A percentile compares a stretch with the other conserved stretches of the same genome.
phyloP scores from a whole-genome alignment of 495 filamentous ascomycete species.

The Penicillium samsonianum region DNA sequence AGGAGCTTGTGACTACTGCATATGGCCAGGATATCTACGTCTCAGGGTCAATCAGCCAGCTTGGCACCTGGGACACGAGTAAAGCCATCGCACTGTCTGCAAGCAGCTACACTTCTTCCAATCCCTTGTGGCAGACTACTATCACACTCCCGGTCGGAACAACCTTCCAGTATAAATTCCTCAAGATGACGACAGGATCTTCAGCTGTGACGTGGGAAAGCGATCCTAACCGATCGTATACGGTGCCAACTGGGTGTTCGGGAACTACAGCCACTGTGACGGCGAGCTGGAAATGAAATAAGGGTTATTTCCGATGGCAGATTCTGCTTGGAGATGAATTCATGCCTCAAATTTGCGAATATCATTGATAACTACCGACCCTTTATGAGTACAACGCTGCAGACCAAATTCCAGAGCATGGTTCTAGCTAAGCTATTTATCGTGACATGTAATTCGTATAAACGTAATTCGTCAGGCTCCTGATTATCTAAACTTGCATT shows the following conservation, averaged over 20 bases:
- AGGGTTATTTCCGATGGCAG: background rate
- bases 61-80: constrained; percentile 55
- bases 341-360: background rate
- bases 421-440: background rate
- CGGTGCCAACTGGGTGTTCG: constrained; percentile 51
- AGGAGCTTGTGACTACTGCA: constrained; percentile 50
- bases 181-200: constrained; percentile 55
- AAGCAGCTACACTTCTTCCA: constrained; percentile 49
- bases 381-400: background rate
- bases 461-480: background rate
- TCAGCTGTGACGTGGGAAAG: constrained; percentile 57
- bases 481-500: background rate
- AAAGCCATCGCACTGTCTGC: constrained; percentile 54
- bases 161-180: constrained; percentile 63
- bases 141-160: constrained; percentile 51
- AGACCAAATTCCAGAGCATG: background rate
- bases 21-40: constrained; percentile 60
- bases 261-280: constrained; percentile 27
- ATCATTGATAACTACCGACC: background rate
- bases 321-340: background rate
- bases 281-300: constrained; percentile 27
- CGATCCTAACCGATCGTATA: constrained; percentile 61
- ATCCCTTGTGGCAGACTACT: constrained; percentile 56
- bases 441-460: background rate
- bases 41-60: constrained; percentile 50